These are phyloP conservation scores for Danielia reshetovae DNA, from an alignment of 805 yeast species.

Conservation along the genomic window DNA sequence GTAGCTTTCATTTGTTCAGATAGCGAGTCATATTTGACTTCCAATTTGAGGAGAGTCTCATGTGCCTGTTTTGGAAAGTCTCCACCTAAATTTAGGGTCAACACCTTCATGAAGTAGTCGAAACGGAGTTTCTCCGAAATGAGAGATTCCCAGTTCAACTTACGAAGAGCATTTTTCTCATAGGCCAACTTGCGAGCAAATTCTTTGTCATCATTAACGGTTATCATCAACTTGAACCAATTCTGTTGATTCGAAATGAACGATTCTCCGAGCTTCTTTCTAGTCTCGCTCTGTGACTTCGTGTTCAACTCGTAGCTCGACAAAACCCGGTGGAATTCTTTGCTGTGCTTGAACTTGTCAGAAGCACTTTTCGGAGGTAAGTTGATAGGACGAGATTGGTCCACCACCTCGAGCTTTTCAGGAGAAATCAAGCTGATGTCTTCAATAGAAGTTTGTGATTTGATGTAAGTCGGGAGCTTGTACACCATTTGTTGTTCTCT, in stretches of 20 bases:
- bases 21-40: slow-evolving; percentile 20
- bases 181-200: slow-evolving; percentile 22
- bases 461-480: slow-evolving; percentile 36
- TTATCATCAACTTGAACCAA: slow-evolving; percentile 24
- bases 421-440: slow-evolving; percentile 46
- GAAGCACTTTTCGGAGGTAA: slow-evolving; percentile 58
- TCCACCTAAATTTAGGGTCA: slow-evolving; percentile 16
- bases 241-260: slow-evolving; percentile 21
- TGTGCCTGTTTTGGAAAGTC: slow-evolving; percentile 13
- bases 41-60: slow-evolving; percentile 18
- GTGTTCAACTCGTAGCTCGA: slow-evolving; percentile 33
- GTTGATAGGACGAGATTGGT: slow-evolving; percentile 68
- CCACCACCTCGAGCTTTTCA: slow-evolving; percentile 51
- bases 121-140: slow-evolving; percentile 24
- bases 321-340: slow-evolving; percentile 47
- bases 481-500: slow-evolving; percentile 32
- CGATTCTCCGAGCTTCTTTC: slow-evolving; percentile 17
- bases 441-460: slow-evolving; percentile 31
- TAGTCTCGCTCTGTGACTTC: slow-evolving; percentile 19
- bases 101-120: slow-evolving; percentile 25
- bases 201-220: slow-evolving; percentile 17
- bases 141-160: slow-evolving; percentile 36
- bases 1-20: slow-evolving; percentile 25
- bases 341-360: slow-evolving; percentile 55
- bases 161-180: slow-evolving; percentile 29